phyloP scores from a whole-genome alignment of 2,329 filamentous ascomycete species.

The Nemania diffusa region DNA sequence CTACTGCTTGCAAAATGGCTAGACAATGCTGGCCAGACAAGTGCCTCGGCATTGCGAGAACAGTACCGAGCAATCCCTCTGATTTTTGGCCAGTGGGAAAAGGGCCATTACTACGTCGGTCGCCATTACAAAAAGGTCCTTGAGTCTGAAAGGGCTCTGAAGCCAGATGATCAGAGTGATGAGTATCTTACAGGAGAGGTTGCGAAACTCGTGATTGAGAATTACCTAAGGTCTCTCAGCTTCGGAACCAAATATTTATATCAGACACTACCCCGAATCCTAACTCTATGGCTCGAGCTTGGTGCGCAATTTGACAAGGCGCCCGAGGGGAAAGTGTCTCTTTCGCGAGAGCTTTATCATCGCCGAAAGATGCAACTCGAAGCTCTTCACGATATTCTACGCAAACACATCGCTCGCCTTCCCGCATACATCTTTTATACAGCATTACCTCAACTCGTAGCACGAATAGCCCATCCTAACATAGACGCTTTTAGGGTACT shows the following conservation, averaged over 20 bases:
- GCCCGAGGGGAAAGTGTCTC: constrained; percentile 64
- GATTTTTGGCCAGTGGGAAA: constrained; percentile 82
- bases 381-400: constrained; percentile 77
- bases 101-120: constrained; percentile 95
- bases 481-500: constrained; percentile 79
- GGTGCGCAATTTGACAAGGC: constrained; percentile 77
- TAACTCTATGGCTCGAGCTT: constrained; percentile 95
- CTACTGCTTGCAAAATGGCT: constrained; percentile 96
- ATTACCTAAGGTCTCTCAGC: constrained; percentile 86
- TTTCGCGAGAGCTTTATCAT: constrained; percentile 63
- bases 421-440: constrained; percentile 84
- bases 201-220: constrained; percentile 87
- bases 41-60: constrained; percentile 79
- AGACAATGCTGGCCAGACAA: constrained; percentile 92
- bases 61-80: constrained; percentile 87
- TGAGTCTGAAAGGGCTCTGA: constrained; percentile 85
- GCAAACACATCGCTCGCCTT: constrained; percentile 79
- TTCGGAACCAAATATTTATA: constrained; percentile 96
- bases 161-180: constrained; percentile 79
- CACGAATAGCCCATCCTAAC: constrained; percentile 92
- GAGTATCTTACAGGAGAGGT: constrained; percentile 82
- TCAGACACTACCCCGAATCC: constrained; percentile 88
- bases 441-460: constrained; percentile 89
- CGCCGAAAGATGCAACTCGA: constrained; percentile 73
- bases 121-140: constrained; percentile 97